These are phyloP conservation scores for Dothistroma septosporum DNA, from an alignment of 2,329 filamentous ascomycete genomes.

Conservation along the genomic window DNA sequence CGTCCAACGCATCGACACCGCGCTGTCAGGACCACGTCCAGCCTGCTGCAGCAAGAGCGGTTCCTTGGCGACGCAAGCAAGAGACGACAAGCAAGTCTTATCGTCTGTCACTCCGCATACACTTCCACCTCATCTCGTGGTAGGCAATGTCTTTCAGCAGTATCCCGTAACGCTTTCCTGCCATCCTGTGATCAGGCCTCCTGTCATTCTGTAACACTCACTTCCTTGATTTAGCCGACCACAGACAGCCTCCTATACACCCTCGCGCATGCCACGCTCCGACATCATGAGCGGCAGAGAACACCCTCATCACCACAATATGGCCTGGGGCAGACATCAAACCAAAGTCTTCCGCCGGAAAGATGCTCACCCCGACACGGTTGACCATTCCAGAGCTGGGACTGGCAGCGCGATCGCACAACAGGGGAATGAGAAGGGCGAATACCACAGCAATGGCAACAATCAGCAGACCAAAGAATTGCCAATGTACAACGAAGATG, in stretches of 20 bases:
- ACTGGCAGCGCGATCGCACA: constrained; percentile 11
- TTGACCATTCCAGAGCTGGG: constrained; percentile 10
- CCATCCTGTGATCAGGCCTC: neutral
- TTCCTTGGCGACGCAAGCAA: neutral
- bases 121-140: neutral
- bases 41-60: neutral
- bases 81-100: neutral
- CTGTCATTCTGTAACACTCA: neutral
- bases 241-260: neutral
- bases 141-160: neutral
- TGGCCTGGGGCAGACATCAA: constrained; percentile 1
- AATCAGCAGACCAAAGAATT: constrained; percentile 5
- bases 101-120: neutral
- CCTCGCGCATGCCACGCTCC: neutral
- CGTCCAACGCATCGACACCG: too few species aligned
- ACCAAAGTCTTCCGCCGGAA: constrained; percentile 21
- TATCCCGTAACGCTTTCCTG: neutral
- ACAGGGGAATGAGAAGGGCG: constrained; percentile 13
- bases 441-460: constrained; percentile 7
- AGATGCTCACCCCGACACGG: constrained; percentile 17
- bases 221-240: neutral
- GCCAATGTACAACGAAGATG: constrained; percentile 26
- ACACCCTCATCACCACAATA: neutral
- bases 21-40: neutral
- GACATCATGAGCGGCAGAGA: constrained; percentile 8